Percentiles rank a stretch among this genome's conserved stretches.
These are phyloP conservation scores for Aspergillus biplanus DNA, from an alignment of 495 filamentous ascomycete species.

Conservation along the genomic window DNA sequence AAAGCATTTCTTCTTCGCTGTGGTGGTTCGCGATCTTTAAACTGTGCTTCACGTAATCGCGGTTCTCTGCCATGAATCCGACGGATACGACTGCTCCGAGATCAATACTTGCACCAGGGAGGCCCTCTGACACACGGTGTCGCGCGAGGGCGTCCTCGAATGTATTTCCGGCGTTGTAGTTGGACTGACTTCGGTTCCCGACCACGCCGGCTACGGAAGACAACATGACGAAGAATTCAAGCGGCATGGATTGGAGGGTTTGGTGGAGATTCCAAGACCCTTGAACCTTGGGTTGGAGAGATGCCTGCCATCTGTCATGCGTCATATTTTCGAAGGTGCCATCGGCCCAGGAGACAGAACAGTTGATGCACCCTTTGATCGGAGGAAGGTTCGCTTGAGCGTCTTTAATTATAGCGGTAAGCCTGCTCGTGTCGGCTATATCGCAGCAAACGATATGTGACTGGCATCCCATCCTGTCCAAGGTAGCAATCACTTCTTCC, in stretches of 20 bases:
- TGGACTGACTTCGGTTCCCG: constrained; percentile 28
- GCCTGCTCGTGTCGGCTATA: background rate
- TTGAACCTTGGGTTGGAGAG: constrained; percentile 41
- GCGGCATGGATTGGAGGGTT: constrained; percentile 31
- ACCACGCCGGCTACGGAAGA: constrained; percentile 52
- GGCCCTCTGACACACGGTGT: background rate
- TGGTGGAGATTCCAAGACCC: constrained; percentile 60
- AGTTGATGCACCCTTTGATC: constrained; percentile 35
- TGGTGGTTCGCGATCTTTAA: background rate
- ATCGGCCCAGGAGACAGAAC: constrained; percentile 23
- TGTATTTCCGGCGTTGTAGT: constrained; percentile 9
- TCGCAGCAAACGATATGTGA: constrained; percentile 2
- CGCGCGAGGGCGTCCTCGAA: background rate
- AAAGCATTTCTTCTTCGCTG: background rate
- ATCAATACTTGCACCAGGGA: background rate
- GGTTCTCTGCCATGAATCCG: background rate
- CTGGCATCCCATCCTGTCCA: background rate
- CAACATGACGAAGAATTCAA: constrained; percentile 57
- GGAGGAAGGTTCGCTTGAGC: constrained; percentile 28
- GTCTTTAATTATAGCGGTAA: background rate
- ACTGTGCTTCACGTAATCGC: background rate
- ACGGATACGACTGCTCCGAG: background rate
- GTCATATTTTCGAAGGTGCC: constrained; percentile 47
- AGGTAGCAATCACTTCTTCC: background rate
- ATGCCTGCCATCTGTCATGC: constrained; percentile 14